These are phyloP conservation scores for Beauveria sp. DNA, from an alignment of 2,329 filamentous ascomycete species.

Conservation along the genomic window DNA sequence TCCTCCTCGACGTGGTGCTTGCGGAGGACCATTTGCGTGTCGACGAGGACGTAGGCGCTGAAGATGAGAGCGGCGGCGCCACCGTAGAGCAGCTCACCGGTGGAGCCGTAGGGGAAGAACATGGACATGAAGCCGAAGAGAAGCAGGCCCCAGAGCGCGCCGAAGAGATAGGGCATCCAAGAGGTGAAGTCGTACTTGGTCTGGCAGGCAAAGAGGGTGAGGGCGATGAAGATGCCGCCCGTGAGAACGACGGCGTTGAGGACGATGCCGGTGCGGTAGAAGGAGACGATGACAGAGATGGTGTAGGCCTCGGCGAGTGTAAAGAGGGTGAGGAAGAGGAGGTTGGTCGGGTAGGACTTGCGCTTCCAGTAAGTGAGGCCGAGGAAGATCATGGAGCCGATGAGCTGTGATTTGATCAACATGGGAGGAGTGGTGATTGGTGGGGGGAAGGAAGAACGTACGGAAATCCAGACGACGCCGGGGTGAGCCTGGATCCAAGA, in stretches of 20 bases:
- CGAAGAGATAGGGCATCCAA: constrained; percentile 94
- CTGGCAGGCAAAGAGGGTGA: constrained; percentile 88
- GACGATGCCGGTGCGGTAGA: constrained; percentile 77
- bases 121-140: constrained; percentile 87
- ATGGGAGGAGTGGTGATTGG: background rate
- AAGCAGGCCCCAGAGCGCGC: constrained; percentile 79
- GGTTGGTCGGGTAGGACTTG: constrained; percentile 89
- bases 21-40: constrained; percentile 91
- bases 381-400: constrained; percentile 79
- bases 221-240: constrained; percentile 69
- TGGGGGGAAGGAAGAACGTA: constrained; percentile 29
- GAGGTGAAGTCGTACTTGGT: constrained; percentile 96
- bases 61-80: constrained; percentile 79
- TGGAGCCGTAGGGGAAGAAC: constrained; percentile 81
- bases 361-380: constrained; percentile 90
- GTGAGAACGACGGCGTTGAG: constrained; percentile 87
- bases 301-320: constrained; percentile 90
- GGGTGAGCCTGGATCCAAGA: constrained; percentile 78
- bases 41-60: constrained; percentile 88
- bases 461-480: constrained; percentile 78
- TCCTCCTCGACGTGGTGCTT: constrained; percentile 98
- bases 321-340: constrained; percentile 85
- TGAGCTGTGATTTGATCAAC: constrained; percentile 39
- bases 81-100: constrained; percentile 78
- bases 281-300: constrained; percentile 85